Base-by-base conservation (phyloP, 2,329 filamentous ascomycete genomes). In the Cyphellophora europaea region DNA sequence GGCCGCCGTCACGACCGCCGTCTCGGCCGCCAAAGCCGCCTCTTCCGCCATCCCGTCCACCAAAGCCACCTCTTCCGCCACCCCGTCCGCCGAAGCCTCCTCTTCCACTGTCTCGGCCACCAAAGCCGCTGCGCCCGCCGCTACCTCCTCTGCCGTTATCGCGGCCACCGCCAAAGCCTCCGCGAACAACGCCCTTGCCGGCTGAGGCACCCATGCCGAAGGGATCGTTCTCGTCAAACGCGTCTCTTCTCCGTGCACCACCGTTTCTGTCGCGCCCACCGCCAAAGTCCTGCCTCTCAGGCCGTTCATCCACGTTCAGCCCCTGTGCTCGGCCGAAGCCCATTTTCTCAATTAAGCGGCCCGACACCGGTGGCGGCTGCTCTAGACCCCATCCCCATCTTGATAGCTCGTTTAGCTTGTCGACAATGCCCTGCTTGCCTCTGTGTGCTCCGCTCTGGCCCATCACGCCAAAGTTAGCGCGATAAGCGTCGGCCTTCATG, bases 341-440 rank as follows among this genome's bases (percentile, higher is more conserved):
- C 14, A 60, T 38, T 42, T 52, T 58, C 5, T 36, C 19, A 6
- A 49, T 51, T 15, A 55, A 29, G 5, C 19, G 31, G 3, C 35
- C 32, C 13, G 34, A 36, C 11, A 63, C 35, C 2, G 31, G 16
- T 5, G 67, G 68, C 11, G 63, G 58, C 15, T 51, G 44, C 4
- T 55, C 41, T 50, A 71, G 56, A 5, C 64, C 62, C 59, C 65
- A 71, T 5, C 67, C 66, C 40, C 64, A 58, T 27, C 59, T 53
- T 5, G 63, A 58, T 12, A 65, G 50, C 32, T 59, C 49, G 42
- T 69, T 68, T 17, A 69, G 54, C 6, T 55, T 53, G 11, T 60
- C 51, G n/a, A 71, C 42, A 6, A 69, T 51, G 6, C 39, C 44
- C 5, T 55, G 51, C 46, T 64, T 65, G 38, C 59, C 38, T 6